Evolutionary conservation across 2,329 filamentous ascomycete species (phyloP), one percentile per base, ranked within the genome.

Genomic region (Bipolaris bicolor): DNA sequence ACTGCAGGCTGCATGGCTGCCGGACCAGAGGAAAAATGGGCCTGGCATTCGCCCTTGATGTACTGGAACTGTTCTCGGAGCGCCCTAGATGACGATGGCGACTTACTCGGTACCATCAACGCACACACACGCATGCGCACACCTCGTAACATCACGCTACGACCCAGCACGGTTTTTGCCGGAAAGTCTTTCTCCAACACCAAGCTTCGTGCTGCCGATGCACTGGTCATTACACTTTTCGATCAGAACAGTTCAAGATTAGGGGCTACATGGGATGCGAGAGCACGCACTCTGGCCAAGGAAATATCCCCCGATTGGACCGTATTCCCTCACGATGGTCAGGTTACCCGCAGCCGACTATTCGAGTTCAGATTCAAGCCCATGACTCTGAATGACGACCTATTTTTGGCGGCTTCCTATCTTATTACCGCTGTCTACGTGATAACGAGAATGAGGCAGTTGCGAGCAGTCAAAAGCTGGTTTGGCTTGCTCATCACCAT

Each of bases 281-380:
- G 83, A 50, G 83, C 86, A 9, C 77, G 81, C 49, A 71, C 77
- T 4, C 77, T 92, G 22, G 82, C 85, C 2, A 61, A 77, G 3
- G 79, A 79, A 15, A 76, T 81, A 53, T 75, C 78, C 1, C 75
- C 82, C 33, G 81, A 83, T 57, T 92, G 89, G 86, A 83, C 84
- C 16, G 79, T 91, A 1, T 90, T 90, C 65, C 87, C 88, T 1
- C 69, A 79, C 1, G 81, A 87, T 62, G 87, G 85, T 7, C 77
- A 76, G 18, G 80, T 83, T 33, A 77, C 77, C 22, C 76, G 78
- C 24, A 88, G 83, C 63, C 85, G 87, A 53, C 80, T 92, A 1
- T 92, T 91, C 70, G 88, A 93, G 73, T 93, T 93, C 70, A 88
- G 89, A 58, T 92, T 92, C 69, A 86, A 86, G 29, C 90, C 90